Evolutionary conservation across 352 stramenopile species (phyloP), one percentile per base, ranked within the genome.

Genomic region (Thraustochytrium striatum): DNA sequence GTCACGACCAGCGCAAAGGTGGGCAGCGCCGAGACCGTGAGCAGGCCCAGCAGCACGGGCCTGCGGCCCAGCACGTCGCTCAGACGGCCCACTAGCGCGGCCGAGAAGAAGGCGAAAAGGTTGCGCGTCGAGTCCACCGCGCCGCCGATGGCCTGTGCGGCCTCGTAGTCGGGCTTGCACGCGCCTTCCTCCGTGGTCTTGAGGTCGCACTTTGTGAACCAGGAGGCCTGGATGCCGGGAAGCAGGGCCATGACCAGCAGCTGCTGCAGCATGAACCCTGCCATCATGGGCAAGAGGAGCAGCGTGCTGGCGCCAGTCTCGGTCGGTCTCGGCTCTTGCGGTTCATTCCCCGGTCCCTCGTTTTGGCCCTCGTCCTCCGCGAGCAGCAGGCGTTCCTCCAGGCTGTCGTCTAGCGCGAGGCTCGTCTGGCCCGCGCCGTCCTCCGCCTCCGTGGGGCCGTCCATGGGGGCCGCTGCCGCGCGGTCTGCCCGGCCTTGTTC

Each of bases 51-150:
- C n/a, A 75, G 65, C n/a, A 75, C 7, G 21, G 65, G 65, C 5
- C 52, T 61, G 47, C 65, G 65, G 33, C 65, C 65, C 13, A 33
- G 50, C 3, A 75, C 65, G 50, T 75, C 65, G 21, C 32, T 55
- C 9, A 75, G 65, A 21, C 65, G 61, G 5, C 65, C 65, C 11
- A 75, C 32, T 3, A 75, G 41, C 21, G 65, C 65, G 5, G 28
- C 65, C 8, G 65, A 75, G 65, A 75, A 75, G 50, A 75, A 75
- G 11, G 65, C 11, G 41, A 65, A 75, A 32, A 75, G 65, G 36
- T 75, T 75, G 35, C 39, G 43, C 11, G 68, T 38, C 32, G 65
- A 75, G 65, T 75, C 65, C 21, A 75, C 65, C 19, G 32, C 32
- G 32, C 65, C 65, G 11, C 32, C 21, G 50, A 75, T 28, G 21